Conservation (phyloP, 2,329 filamentous ascomycete genomes). For the Stemphylium beticola region DNA sequence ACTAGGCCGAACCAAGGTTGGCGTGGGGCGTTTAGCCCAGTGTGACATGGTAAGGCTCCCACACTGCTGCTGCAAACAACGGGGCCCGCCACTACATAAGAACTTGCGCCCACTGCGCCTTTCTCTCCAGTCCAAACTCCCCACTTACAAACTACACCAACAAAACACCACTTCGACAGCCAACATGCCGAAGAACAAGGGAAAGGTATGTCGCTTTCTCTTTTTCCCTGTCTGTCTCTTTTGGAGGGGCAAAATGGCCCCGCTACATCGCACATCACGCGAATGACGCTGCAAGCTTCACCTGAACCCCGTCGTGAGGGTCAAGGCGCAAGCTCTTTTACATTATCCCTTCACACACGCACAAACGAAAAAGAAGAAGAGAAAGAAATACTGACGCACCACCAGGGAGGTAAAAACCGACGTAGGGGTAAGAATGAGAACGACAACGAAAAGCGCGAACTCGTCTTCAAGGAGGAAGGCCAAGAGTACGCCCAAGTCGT, state of each 20-base stretch:
- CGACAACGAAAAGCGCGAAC: slow-evolving; percentile 98
- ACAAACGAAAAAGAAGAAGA: too few relatives aligned
- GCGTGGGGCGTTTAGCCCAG: slow-evolving; percentile 11
- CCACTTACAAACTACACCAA: slow-evolving; percentile 2
- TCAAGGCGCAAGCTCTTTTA: too few relatives aligned
- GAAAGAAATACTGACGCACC: background rate
- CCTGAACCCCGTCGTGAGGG: background rate
- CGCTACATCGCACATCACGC: slow-evolving; percentile 17
- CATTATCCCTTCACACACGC: background rate
- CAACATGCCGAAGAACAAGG: slow-evolving; percentile 98
- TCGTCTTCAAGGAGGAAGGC: slow-evolving; percentile 98
- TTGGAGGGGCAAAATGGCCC: slow-evolving; percentile 24
- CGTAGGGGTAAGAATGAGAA: slow-evolving; percentile 96
- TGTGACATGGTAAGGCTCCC: slow-evolving; percentile 18
- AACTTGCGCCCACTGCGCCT: slow-evolving; percentile 10
- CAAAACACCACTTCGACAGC: slow-evolving; percentile 19
- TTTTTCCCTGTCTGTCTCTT: background rate
- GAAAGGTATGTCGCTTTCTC: slow-evolving; percentile 73
- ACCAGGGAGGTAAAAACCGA: slow-evolving; percentile 95
- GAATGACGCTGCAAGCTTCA: slow-evolving; percentile 26
- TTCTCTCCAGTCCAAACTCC: slow-evolving; percentile 4
- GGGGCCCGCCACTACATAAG: slow-evolving; percentile 20
- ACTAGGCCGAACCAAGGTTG: slow-evolving; percentile 8
- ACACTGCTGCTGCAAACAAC: slow-evolving; percentile 23
- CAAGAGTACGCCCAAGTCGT: slow-evolving; percentile 89